Conservation (phyloP, 768 basidiomycete species). For the Pisolithus tinctorius region DNA sequence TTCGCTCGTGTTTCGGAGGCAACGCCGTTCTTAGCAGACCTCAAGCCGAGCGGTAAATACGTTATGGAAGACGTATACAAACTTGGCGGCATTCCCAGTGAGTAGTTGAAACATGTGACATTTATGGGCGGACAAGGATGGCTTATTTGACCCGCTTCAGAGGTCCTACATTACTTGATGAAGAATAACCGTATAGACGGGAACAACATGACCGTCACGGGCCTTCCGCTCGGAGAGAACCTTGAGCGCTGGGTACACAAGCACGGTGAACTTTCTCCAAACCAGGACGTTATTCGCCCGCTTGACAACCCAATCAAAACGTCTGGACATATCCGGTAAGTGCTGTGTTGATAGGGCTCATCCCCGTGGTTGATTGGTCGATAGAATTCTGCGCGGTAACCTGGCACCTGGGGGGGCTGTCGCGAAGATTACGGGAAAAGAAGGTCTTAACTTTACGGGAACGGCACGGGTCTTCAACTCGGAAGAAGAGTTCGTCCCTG, state of each 20-base stretch:
- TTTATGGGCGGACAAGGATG: not conserved
- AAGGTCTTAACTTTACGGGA: conserved; percentile 83
- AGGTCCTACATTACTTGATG: conserved; percentile 78
- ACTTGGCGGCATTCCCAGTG: conserved; percentile 94
- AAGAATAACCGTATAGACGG: conserved; percentile 89
- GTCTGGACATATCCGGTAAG: conserved; percentile 83
- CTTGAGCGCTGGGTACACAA: conserved; percentile 82
- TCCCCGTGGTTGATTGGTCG: not conserved
- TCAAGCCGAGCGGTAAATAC: conserved; percentile 97
- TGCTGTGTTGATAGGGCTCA: conserved; percentile 2
- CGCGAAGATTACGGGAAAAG: conserved; percentile 94
- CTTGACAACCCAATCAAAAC: conserved; percentile 82
- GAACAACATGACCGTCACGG: conserved; percentile 86
- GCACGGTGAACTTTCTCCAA: conserved; percentile 63
- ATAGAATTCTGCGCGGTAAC: conserved; percentile 84
- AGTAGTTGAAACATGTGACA: conserved; percentile 20
- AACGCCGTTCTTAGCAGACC: conserved; percentile 89
- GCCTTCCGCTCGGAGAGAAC: conserved; percentile 86
- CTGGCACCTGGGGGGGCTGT: conserved; percentile 95
- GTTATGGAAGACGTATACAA: conserved; percentile 97
- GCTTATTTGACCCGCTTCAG: conserved; percentile 31
- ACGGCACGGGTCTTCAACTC: conserved; percentile 90
- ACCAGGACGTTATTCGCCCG: conserved; percentile 84
- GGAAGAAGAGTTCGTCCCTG: conserved; percentile 81
- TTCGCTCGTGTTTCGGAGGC: conserved; percentile 92